Conservation (phyloP, 352 stramenopile species). For the Plasmopara viticola region DNA sequence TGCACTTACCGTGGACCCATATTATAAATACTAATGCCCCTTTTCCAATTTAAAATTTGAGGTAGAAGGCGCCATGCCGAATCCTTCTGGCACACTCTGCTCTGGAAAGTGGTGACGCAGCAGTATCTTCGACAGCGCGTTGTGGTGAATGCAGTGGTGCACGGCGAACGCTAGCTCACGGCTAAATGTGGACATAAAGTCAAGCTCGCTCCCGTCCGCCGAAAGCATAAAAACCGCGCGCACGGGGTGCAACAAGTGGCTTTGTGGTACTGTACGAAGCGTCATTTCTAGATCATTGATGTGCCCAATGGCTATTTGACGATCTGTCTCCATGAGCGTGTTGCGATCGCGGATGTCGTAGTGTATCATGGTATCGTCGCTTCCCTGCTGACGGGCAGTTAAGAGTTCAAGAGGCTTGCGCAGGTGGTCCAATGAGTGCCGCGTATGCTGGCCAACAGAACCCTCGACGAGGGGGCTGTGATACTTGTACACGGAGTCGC, state of each 20-base stretch:
- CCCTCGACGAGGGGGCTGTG: constrained; percentile 52
- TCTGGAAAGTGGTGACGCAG: constrained; percentile 60
- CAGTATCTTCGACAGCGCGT: constrained; percentile 72
- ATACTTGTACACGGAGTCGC: constrained; percentile 61
- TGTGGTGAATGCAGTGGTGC: constrained; percentile 86
- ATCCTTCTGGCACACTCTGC: constrained; percentile 34
- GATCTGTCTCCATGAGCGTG: constrained; percentile 61
- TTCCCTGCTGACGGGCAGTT: neutral
- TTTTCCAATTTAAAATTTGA: neutral
- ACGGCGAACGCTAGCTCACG: constrained; percentile 79
- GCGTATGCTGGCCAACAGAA: constrained; percentile 65
- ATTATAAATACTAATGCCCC: no score
- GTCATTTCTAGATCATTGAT: constrained; percentile 44
- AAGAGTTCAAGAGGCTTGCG: constrained; percentile 56
- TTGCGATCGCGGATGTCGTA: constrained; percentile 72
- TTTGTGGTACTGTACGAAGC: constrained; percentile 25
- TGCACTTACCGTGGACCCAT: no score
- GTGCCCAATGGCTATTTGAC: constrained; percentile 39
- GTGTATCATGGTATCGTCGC: constrained; percentile 23
- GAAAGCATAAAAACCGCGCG: constrained; percentile 76
- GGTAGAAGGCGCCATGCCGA: constrained; percentile 55
- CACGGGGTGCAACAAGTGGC: constrained; percentile 22
- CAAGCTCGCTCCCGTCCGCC: constrained; percentile 55
- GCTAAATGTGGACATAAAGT: constrained; percentile 63
- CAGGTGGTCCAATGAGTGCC: constrained; percentile 76